These are phyloP conservation scores for Phoenix roebelenii DNA, from an alignment of 176 grass and related monocot species.

Conservation along the genomic window DNA sequence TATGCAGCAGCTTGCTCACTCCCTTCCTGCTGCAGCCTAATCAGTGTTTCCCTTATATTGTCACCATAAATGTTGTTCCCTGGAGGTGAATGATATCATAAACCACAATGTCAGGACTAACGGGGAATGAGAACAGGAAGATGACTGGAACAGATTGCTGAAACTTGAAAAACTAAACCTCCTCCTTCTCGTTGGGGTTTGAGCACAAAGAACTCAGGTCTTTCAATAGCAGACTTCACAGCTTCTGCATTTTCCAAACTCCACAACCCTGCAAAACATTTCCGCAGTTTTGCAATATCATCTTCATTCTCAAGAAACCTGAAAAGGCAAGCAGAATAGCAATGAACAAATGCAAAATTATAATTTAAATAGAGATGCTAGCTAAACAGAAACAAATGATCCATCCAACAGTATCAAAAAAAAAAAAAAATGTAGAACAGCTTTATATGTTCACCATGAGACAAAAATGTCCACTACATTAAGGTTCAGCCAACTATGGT, in stretches of 20 bases:
- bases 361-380: neutral
- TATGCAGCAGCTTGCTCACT: slow-evolving; percentile 67
- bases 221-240: slow-evolving; percentile 62
- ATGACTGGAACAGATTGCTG: neutral
- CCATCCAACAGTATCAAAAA: too few species aligned
- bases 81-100: slow-evolving; percentile 28
- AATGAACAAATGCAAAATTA: neutral
- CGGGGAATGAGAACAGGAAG: neutral
- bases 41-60: slow-evolving; percentile 45
- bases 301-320: slow-evolving; percentile 78
- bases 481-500: too few species aligned
- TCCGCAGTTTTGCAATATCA: slow-evolving; percentile 61
- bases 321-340: slow-evolving; percentile 9
- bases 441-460: too few species aligned
- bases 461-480: too few species aligned
- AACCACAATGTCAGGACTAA: slow-evolving; percentile 4
- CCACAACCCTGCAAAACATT: slow-evolving; percentile 92
- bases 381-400: too few species aligned
- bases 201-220: slow-evolving; percentile 74
- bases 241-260: slow-evolving; percentile 86
- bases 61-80: slow-evolving; percentile 85
- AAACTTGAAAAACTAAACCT: slow-evolving; percentile 25
- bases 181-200: slow-evolving; percentile 92
- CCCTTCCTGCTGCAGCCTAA: slow-evolving; percentile 47
- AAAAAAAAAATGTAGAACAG: too few species aligned